These are phyloP conservation scores for Byssochlamys sp. DNA, from an alignment of 2,329 filamentous ascomycete species.

Conservation along the genomic window DNA sequence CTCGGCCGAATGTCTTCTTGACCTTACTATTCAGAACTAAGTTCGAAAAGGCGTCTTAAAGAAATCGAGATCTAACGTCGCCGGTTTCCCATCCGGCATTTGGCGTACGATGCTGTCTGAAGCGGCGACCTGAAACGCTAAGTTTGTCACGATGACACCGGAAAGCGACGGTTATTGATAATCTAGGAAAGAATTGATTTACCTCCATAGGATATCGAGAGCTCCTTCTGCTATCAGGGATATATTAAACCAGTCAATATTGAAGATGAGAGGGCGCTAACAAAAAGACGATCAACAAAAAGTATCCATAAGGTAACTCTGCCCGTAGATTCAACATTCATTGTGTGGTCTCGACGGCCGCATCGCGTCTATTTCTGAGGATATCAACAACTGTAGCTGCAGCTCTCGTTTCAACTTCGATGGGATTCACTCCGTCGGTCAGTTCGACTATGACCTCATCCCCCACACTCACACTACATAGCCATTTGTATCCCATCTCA, in stretches of 20 bases:
- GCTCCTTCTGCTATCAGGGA: not conserved
- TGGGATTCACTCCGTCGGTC: constrained; percentile 5
- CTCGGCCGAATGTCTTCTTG: not conserved
- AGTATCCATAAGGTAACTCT: not conserved
- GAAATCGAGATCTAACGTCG: not conserved
- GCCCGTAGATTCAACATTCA: not conserved
- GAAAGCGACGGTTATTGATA: not conserved
- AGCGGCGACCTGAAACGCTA: not conserved
- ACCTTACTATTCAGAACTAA: not conserved
- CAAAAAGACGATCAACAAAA: not conserved
- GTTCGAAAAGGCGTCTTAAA: not conserved
- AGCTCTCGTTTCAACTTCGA: constrained; percentile 7
- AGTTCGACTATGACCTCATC: constrained; percentile 6
- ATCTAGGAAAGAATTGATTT: no score
- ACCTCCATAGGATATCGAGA: not conserved
- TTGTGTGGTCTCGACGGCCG: not conserved
- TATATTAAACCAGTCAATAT: not conserved
- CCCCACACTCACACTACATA: constrained; percentile 4
- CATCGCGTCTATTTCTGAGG: not conserved
- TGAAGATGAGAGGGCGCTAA: not conserved
- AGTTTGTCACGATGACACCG: not conserved
- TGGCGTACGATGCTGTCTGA: not conserved
- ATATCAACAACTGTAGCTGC: constrained; percentile 6
- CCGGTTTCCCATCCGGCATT: not conserved
- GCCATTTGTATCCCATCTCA: not conserved